Evolutionary conservation across 352 stramenopile genomes (phyloP).

Genomic region (Thraustochytrium striatum): DNA sequence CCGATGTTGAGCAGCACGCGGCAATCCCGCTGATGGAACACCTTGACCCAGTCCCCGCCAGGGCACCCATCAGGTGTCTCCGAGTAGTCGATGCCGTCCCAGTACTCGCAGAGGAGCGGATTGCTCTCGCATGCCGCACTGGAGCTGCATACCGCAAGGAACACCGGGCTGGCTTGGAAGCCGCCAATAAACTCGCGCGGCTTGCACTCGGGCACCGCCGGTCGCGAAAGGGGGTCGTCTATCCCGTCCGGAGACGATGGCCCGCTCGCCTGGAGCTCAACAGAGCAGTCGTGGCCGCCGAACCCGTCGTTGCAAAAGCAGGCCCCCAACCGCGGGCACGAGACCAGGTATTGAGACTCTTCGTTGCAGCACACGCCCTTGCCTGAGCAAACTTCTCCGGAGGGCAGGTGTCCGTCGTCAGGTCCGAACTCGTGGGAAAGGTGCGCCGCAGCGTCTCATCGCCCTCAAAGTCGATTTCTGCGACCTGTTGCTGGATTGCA

Average conservation of each 20-base stretch:
- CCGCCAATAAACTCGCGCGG: constrained; percentile 12
- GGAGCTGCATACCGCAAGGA: constrained; percentile 1
- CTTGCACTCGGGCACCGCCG: neutral
- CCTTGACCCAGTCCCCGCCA: constrained; percentile 17
- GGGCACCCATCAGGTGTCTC: neutral
- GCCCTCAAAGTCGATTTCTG: neutral
- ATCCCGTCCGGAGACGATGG: no score
- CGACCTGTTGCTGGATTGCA: neutral
- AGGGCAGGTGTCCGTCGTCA: constrained; percentile 2
- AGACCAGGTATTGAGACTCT: constrained; percentile 6
- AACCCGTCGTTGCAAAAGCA: constrained; percentile 28
- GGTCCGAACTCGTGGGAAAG: neutral
- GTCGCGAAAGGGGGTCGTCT: neutral
- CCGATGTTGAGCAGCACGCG: constrained; percentile 27
- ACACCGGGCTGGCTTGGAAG: neutral
- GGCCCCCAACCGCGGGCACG: constrained; percentile 2
- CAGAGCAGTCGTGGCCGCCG: constrained; percentile 9
- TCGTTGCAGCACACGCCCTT: constrained; percentile 28
- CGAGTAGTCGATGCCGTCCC: constrained; percentile 9
- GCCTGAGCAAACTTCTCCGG: neutral
- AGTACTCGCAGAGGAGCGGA: constrained; percentile 24
- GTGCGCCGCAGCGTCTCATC: neutral
- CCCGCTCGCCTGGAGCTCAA: no score
- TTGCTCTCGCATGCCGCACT: constrained; percentile 6
- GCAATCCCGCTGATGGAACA: constrained; percentile 39